These are phyloP conservation scores for Penicillium chermesinum DNA, from an alignment of 495 filamentous ascomycete genomes.

Conservation along the genomic window DNA sequence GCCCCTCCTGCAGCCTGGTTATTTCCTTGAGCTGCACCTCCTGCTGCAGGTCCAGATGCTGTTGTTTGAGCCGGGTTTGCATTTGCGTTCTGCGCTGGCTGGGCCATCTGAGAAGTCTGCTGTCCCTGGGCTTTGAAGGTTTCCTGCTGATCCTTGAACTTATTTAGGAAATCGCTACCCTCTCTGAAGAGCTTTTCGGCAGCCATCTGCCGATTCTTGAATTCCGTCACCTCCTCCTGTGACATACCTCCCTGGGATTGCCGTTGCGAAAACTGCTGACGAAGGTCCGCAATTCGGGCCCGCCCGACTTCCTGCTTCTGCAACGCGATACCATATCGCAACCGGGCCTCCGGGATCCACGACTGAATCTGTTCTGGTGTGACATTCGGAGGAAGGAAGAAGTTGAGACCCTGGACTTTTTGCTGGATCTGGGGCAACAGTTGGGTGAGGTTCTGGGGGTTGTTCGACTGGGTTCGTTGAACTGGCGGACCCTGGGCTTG, in stretches of 20 bases:
- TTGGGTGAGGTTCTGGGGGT: slow-evolving; percentile 37
- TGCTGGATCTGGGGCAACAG: slow-evolving; percentile 40
- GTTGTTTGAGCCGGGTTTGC: slow-evolving; percentile 8
- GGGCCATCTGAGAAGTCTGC: slow-evolving; percentile 35
- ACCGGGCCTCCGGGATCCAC: slow-evolving; percentile 49
- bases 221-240: slow-evolving; percentile 40
- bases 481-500: slow-evolving; percentile 26
- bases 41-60: slow-evolving; percentile 6
- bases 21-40: slow-evolving; percentile 16
- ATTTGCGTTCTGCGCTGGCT: slow-evolving; percentile 12
- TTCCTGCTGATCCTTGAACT: slow-evolving; percentile 48
- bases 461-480: slow-evolving; percentile 36
- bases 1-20: slow-evolving; percentile 20
- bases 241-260: slow-evolving; percentile 35
- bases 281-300: slow-evolving; percentile 33
- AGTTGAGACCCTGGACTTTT: slow-evolving; percentile 42
- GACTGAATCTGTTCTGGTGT: slow-evolving; percentile 42
- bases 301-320: slow-evolving; percentile 49
- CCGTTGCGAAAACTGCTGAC: slow-evolving; percentile 33
- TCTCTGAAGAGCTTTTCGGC: slow-evolving; percentile 45
- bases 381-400: slow-evolving; percentile 45
- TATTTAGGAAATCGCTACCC: slow-evolving; percentile 40
- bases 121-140: slow-evolving; percentile 38
- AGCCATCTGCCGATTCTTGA: slow-evolving; percentile 38
- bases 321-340: slow-evolving; percentile 47